Percentiles rank a stretch among this genome's conserved stretches.
phyloP scores from a whole-genome alignment of 2,329 filamentous ascomycete genomes.

The Orbilia oligospora region DNA sequence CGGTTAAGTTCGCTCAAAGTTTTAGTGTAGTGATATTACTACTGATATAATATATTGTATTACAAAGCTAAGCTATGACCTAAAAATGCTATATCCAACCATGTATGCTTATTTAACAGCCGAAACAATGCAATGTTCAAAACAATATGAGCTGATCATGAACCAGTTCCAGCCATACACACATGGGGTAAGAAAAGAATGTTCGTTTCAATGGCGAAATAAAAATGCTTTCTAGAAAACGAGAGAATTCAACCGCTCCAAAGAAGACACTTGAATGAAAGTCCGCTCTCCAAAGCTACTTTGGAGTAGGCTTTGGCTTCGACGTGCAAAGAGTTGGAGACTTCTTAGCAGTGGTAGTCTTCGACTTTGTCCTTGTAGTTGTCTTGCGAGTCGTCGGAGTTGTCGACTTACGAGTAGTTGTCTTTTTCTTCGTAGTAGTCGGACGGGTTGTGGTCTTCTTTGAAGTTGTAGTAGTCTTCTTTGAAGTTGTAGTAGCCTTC shows the following conservation, averaged over 20 bases:
- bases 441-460: constrained; percentile 5
- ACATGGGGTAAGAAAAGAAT: constrained; percentile 7
- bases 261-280: background rate
- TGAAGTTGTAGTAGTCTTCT: background rate
- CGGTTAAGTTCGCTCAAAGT: background rate
- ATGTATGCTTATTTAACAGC: constrained; percentile 5
- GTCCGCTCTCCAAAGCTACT: background rate
- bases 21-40: background rate
- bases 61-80: constrained; percentile 14
- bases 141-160: constrained; percentile 5
- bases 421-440: background rate
- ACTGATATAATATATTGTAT: background rate
- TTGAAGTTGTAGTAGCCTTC: background rate
- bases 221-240: background rate
- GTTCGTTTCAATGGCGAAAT: background rate
- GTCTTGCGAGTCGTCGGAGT: constrained; percentile 8
- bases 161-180: constrained; percentile 11
- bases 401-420: background rate
- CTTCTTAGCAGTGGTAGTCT: constrained; percentile 14
- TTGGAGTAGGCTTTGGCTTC: constrained; percentile 8
- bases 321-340: constrained; percentile 10
- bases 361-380: background rate
- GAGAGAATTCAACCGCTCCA: background rate
- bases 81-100: constrained; percentile 28
- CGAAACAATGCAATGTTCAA: constrained; percentile 16